Conservation (phyloP, 2,329 filamentous ascomycete species). For the Colletotrichum eremochloae region DNA sequence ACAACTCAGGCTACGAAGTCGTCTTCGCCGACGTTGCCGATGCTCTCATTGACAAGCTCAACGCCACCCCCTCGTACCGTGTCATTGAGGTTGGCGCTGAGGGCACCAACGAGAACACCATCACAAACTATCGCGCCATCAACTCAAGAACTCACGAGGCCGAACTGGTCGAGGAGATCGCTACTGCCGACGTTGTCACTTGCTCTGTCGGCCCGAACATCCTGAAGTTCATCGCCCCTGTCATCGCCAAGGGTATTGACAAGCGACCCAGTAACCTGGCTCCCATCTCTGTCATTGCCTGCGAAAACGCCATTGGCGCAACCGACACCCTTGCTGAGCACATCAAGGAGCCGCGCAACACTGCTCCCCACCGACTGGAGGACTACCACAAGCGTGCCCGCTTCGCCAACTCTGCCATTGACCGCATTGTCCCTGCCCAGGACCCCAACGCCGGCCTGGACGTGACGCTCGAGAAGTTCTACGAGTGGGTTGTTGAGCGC, state of each 20-base stretch:
- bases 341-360: conserved; percentile 83
- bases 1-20: conserved; percentile 95
- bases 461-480: conserved; percentile 98
- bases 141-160: conserved; percentile 90
- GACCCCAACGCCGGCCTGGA: conserved; percentile 83
- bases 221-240: conserved; percentile 94
- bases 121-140: conserved; percentile 96
- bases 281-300: conserved; percentile 93
- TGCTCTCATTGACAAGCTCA: conserved; percentile 82
- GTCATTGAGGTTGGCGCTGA: conserved; percentile 93
- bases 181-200: conserved; percentile 89
- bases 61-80: conserved; percentile 82
- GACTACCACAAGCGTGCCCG: conserved; percentile 81
- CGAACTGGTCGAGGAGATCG: conserved; percentile 86
- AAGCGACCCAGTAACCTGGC: conserved; percentile 72
- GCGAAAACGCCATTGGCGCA: conserved; percentile 96
- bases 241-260: conserved; percentile 94
- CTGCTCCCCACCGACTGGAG: conserved; percentile 74
- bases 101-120: conserved; percentile 83
- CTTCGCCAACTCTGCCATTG: conserved; percentile 98
- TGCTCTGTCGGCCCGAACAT: conserved; percentile 98
- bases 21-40: conserved; percentile 97
- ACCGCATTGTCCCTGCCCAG: conserved; percentile 96
- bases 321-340: conserved; percentile 87
- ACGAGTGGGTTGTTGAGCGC: conserved; percentile 96